These are phyloP conservation scores for Craterostigma plantagineum DNA, from an alignment of 257 asterid species.

Conservation along the genomic window DNA sequence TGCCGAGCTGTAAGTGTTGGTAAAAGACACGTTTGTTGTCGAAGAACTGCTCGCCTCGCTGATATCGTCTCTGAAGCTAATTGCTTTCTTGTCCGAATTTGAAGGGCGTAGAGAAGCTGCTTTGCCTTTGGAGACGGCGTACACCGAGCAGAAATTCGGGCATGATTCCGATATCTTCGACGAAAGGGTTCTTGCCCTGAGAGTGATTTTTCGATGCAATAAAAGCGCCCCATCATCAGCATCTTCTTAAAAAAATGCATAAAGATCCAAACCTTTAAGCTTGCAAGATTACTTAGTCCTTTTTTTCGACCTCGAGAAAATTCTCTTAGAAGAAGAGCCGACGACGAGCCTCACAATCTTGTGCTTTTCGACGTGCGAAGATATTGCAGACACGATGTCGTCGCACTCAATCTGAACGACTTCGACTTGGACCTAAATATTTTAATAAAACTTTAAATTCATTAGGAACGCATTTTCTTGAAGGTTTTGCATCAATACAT, in stretches of 20 bases:
- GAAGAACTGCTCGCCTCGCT: conserved; percentile 42
- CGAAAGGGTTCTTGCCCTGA: conserved; percentile 44
- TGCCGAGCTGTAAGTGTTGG: background rate
- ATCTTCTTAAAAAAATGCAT: too few species aligned
- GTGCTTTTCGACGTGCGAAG: conserved; percentile 21
- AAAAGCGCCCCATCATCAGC: too few species aligned
- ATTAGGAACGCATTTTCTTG: too few species aligned
- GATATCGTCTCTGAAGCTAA: conserved; percentile 24
- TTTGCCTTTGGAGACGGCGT: conserved; percentile 70
- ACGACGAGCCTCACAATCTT: conserved; percentile 38
- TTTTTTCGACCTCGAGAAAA: background rate
- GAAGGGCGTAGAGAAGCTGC: conserved; percentile 53
- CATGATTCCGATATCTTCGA: conserved; percentile 37
- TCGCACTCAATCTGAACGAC: conserved; percentile 38
- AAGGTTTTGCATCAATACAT: background rate
- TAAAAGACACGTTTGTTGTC: conserved; percentile 2
- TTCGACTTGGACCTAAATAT: conserved; percentile 76
- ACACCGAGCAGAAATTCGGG: conserved; percentile 55
- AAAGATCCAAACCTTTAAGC: too few species aligned
- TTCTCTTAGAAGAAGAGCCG: background rate
- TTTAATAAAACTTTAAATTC: too few species aligned
- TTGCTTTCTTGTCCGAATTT: conserved; percentile 27
- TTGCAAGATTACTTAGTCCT: background rate
- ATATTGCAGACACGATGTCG: conserved; percentile 40
- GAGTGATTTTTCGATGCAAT: background rate